Evolutionary conservation across 2,329 filamentous ascomycete genomes (phyloP), one percentile per base, ranked within the genome.

Genomic region (Ascochyta rabiei): DNA sequence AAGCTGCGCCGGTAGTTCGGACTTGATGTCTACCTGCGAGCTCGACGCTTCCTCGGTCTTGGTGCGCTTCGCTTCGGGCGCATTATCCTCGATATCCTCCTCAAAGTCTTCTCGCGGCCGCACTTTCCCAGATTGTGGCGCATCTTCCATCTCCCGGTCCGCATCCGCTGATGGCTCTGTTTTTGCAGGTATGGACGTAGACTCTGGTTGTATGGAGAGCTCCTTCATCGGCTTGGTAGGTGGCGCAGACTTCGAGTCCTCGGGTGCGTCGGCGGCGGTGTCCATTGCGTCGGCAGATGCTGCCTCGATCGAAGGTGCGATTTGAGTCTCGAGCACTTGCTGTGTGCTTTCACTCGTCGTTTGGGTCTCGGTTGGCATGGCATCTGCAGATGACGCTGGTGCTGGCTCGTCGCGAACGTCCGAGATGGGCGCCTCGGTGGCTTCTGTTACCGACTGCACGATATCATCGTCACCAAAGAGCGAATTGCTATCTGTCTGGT

Each of bases 31-130:
- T 5, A 49, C 48, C 35, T 68, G 57, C 63, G 63, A 42, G 76
- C 74, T 28, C 2, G 50, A 49, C 37, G 62, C 70, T 16, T 68
- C 68, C 18, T 89, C 89, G 0, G 90, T 89, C 76, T 88, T 93
- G 33, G 90, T 86, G 23, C 93, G 87, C 79, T 97, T 97, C 1
- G 91, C 84, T 15, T 48, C 88, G 60, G 91, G 79, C n/a, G 71
- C 78, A 16, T 78, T 78, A 1, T 80, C 79, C 15, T 79, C 78
- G 60, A 96, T 91, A 24, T 65, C 65, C 41, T 67, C 65, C n/a
- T 79, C 78, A 60, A 96, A 92, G 34, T 67, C 65, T 47, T 68
- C 65, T 13, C 93, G 87, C 62, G 88, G 89, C 10, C 91, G 86
- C 1, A 90, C 82, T 43, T 73, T 74, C 28, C 73, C 73, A n/a